These are phyloP conservation scores for Tulasnella sp. DNA, from an alignment of 768 basidiomycete species.

Conservation along the genomic window DNA sequence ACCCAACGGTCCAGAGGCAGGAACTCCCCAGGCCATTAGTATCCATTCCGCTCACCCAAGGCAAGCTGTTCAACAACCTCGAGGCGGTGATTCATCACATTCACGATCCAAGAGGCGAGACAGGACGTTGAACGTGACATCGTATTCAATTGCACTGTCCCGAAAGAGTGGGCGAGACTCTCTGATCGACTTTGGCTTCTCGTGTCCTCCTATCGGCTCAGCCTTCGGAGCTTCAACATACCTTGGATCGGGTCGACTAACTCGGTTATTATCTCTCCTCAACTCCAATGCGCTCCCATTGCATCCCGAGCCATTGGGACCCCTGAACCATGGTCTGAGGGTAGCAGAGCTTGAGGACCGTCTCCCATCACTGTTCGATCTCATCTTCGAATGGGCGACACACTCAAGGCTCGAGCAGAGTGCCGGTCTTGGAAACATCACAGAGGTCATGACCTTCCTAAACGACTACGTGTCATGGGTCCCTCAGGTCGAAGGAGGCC, in stretches of 20 bases:
- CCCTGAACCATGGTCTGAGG: slow-evolving; percentile 30
- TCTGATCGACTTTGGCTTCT: slow-evolving; percentile 41
- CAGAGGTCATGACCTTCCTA: slow-evolving; percentile 28
- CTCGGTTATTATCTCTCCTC: slow-evolving; percentile 39
- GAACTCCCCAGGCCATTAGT: not conserved
- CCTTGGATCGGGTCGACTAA: slow-evolving; percentile 48
- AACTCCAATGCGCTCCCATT: slow-evolving; percentile 21
- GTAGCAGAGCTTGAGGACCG: slow-evolving; percentile 31
- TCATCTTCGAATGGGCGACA: slow-evolving; percentile 32
- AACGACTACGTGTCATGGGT: slow-evolving; percentile 40
- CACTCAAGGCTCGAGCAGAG: not conserved
- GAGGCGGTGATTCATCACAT: not conserved
- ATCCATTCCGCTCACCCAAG: not conserved
- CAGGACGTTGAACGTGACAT: not conserved
- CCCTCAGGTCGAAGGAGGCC: slow-evolving; percentile 16
- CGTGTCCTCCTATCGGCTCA: slow-evolving; percentile 38
- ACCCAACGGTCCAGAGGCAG: not conserved
- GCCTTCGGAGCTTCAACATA: slow-evolving; percentile 43
- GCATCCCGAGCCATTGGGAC: slow-evolving; percentile 22
- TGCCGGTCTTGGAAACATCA: not conserved
- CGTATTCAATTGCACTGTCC: not conserved
- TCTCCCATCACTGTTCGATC: slow-evolving; percentile 32
- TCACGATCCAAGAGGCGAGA: not conserved
- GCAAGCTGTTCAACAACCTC: not conserved
- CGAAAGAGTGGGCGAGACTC: slow-evolving; percentile 17